A percentile compares a stretch with the other conserved stretches of the same genome.
These are phyloP conservation scores for Phoenix roebelenii DNA, from an alignment of 176 grass and related monocot genomes.

Conservation along the genomic window DNA sequence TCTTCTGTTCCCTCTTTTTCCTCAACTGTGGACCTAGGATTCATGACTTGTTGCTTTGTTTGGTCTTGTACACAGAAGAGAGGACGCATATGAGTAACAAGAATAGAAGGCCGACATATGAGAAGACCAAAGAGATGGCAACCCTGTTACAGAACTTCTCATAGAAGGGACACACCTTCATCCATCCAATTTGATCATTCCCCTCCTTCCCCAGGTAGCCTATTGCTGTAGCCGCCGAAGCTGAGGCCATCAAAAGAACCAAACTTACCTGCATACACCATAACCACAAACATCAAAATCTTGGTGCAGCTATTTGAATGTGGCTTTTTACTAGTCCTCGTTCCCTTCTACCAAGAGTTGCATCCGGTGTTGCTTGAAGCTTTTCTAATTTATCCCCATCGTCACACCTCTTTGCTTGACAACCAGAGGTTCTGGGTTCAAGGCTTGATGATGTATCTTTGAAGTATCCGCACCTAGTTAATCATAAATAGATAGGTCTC, in stretches of 20 bases:
- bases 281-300: background rate
- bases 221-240: slow-evolving; percentile 15
- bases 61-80: slow-evolving; percentile 10
- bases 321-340: background rate
- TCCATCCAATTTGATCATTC: slow-evolving; percentile 41
- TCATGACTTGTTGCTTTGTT: background rate
- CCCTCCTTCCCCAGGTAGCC: slow-evolving; percentile 33
- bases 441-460: no score
- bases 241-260: slow-evolving; percentile 27
- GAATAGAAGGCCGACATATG: slow-evolving; percentile 20
- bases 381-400: no score
- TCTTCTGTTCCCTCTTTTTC: no score
- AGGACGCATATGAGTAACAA: slow-evolving; percentile 19
- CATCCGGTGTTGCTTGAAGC: no score
- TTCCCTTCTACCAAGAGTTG: no score
- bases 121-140: slow-evolving; percentile 13
- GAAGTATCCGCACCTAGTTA: no score
- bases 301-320: background rate
- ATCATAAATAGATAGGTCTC: no score
- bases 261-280: slow-evolving; percentile 8
- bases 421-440: no score
- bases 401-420: no score
- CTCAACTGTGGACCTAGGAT: no score
- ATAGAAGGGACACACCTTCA: slow-evolving; percentile 38
- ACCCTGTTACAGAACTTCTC: slow-evolving; percentile 23